These are phyloP conservation scores for Candida anutae DNA, from an alignment of 1,139 yeast species.

Conservation along the genomic window DNA sequence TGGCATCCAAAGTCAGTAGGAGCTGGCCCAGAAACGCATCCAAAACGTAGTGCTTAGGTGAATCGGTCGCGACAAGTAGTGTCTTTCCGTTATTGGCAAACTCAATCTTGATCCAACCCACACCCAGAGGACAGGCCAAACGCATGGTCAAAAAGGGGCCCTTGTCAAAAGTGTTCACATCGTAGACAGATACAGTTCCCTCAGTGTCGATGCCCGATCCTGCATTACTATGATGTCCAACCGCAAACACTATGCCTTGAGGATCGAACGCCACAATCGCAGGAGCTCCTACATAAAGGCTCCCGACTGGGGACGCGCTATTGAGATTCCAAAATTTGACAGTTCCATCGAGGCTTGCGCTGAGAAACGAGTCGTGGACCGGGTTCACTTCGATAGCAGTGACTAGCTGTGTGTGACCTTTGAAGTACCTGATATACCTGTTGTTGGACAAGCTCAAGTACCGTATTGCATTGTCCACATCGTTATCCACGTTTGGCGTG, in stretches of 20 bases:
- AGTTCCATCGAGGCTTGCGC: slow-evolving; percentile 70
- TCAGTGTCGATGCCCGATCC: slow-evolving; percentile 16
- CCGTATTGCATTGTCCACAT: slow-evolving; percentile 61
- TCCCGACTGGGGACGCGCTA: slow-evolving; percentile 54
- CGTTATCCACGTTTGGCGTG: slow-evolving; percentile 34
- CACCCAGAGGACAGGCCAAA: slow-evolving; percentile 18
- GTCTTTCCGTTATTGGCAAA: slow-evolving; percentile 78
- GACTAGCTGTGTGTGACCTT: slow-evolving; percentile 78
- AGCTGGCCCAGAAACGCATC: slow-evolving; percentile 68
- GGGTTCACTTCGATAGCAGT: slow-evolving; percentile 71
- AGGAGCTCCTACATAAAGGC: slow-evolving; percentile 51
- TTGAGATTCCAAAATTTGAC: slow-evolving; percentile 85
- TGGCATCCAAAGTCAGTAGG: slow-evolving; percentile 34
- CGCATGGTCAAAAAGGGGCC: slow-evolving; percentile 43
- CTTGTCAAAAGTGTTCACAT: slow-evolving; percentile 47
- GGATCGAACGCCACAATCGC: slow-evolving; percentile 66
- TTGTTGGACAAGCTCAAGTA: slow-evolving; percentile 73
- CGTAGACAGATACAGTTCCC: slow-evolving; percentile 52
- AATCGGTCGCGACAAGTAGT: slow-evolving; percentile 57
- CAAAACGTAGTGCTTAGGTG: slow-evolving; percentile 46
- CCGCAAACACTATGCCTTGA: slow-evolving; percentile 71
- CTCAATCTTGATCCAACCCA: slow-evolving; percentile 60
- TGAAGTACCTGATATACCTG: slow-evolving; percentile 74
- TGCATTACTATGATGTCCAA: slow-evolving; percentile 16
- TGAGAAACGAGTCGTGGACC: slow-evolving; percentile 54